A percentile compares a stretch with the other conserved stretches of the same genome.
Evolutionary conservation across 345 rosid species (phyloP).

Genomic region (Gossypium anomalum): DNA sequence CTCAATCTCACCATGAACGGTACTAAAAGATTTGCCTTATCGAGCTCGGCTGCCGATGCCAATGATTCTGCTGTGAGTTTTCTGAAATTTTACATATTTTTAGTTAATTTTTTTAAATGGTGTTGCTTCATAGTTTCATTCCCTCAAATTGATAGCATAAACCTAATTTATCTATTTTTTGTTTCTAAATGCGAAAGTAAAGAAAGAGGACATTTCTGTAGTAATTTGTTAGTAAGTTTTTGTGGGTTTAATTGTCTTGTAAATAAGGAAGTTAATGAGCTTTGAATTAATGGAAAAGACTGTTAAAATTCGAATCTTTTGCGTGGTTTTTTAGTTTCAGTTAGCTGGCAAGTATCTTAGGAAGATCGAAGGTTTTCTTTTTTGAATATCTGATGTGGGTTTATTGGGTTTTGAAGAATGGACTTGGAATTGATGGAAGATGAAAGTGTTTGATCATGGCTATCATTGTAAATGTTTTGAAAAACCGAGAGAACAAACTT

Average conservation of each 20-base stretch:
- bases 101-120: neutral
- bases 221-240: neutral
- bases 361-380: too few relatives aligned
- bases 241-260: neutral
- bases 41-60: slow-evolving; percentile 45
- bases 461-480: neutral
- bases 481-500: neutral
- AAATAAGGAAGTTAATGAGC: neutral
- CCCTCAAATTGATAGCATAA: slow-evolving; percentile 15
- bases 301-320: neutral
- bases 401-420: neutral
- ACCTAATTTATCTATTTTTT: neutral
- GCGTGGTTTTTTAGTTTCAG: neutral
- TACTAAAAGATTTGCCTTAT: slow-evolving; percentile 56
- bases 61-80: slow-evolving; percentile 59
- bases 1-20: slow-evolving; percentile 45
- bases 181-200: neutral
- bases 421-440: neutral
- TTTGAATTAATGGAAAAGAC: neutral
- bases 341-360: neutral
- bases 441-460: neutral
- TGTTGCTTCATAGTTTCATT: neutral
- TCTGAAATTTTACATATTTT: neutral
- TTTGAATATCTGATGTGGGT: neutral
- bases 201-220: neutral